These are phyloP conservation scores for Cercospora zeae-maydis DNA, from an alignment of 2,329 filamentous ascomycete species.

Conservation along the genomic window DNA sequence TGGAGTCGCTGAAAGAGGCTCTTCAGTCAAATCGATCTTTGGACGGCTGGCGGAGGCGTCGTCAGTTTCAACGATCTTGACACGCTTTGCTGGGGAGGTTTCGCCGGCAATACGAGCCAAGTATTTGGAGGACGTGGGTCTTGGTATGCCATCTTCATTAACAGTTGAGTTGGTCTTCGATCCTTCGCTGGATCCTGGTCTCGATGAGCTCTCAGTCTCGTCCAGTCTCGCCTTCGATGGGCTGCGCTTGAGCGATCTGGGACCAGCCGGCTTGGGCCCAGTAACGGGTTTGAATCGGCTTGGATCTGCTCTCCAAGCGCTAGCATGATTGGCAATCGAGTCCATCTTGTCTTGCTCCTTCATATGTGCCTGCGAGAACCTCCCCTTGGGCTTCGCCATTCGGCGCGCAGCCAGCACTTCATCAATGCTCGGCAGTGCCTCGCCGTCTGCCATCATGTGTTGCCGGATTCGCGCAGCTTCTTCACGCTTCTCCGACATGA, in stretches of 20 bases:
- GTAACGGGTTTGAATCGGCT: slow-evolving; percentile 8
- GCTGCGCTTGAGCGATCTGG: slow-evolving; percentile 52
- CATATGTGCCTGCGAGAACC: slow-evolving; percentile 83
- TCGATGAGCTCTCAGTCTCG: slow-evolving; percentile 17
- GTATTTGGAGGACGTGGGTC: slow-evolving; percentile 25
- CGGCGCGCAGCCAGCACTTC: slow-evolving; percentile 53
- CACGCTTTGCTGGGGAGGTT: slow-evolving; percentile 61
- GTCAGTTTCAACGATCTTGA: slow-evolving; percentile 55
- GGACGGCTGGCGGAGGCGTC: slow-evolving; percentile 66
- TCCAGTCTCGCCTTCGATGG: slow-evolving; percentile 62
- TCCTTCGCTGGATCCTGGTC: slow-evolving; percentile 18
- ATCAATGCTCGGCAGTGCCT: slow-evolving; percentile 46
- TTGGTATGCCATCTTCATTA: slow-evolving; percentile 27
- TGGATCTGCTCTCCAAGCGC: slow-evolving; percentile 59
- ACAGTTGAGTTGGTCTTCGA: slow-evolving; percentile 25
- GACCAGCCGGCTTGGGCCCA: slow-evolving; percentile 20
- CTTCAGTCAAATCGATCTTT: slow-evolving; percentile 47
- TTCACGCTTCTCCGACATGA: slow-evolving; percentile 66
- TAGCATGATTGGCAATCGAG: slow-evolving; percentile 83
- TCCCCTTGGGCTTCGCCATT: slow-evolving; percentile 75
- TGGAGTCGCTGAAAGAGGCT: slow-evolving; percentile 41
- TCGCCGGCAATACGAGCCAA: slow-evolving; percentile 29
- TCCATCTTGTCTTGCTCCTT: slow-evolving; percentile 96
- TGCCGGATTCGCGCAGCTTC: slow-evolving; percentile 69
- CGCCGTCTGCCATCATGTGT: slow-evolving; percentile 60